Conservation (phyloP, 2,329 filamentous ascomycete species). For the Diaporthe aspalathi region DNA sequence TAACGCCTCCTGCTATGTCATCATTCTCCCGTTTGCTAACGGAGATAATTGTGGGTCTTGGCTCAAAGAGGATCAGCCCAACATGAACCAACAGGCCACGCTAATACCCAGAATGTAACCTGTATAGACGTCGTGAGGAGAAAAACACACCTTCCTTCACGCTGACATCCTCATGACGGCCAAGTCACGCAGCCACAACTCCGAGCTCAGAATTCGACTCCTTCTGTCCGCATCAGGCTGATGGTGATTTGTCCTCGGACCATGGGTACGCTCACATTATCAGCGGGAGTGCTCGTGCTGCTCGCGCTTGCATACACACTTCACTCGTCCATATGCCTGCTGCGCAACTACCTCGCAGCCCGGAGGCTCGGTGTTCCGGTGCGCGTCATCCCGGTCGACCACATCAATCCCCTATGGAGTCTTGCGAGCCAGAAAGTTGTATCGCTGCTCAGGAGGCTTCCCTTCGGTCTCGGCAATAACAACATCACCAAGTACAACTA, state of each 20-base stretch:
- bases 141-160: neutral
- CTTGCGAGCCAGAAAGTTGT: constrained; percentile 45
- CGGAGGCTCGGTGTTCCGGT: constrained; percentile 47
- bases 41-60: neutral
- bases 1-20: too few relatives aligned
- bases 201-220: too few relatives aligned
- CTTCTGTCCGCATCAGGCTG: neutral
- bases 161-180: neutral
- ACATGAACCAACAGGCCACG: neutral
- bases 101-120: neutral
- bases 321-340: constrained; percentile 24
- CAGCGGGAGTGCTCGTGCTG: neutral
- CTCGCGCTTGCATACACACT: neutral
- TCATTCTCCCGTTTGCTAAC: too few relatives aligned
- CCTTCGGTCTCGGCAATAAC: constrained; percentile 43
- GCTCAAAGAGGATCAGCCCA: neutral
- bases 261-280: neutral
- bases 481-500: constrained; percentile 49
- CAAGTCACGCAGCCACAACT: too few relatives aligned
- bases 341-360: constrained; percentile 42
- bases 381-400: constrained; percentile 48
- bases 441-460: constrained; percentile 41
- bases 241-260: neutral
- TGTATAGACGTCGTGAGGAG: neutral
- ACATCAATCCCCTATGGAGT: constrained; percentile 48